phyloP scores from a whole-genome alignment of 306 rosid genomes.

The Arachis hypogaea region DNA sequence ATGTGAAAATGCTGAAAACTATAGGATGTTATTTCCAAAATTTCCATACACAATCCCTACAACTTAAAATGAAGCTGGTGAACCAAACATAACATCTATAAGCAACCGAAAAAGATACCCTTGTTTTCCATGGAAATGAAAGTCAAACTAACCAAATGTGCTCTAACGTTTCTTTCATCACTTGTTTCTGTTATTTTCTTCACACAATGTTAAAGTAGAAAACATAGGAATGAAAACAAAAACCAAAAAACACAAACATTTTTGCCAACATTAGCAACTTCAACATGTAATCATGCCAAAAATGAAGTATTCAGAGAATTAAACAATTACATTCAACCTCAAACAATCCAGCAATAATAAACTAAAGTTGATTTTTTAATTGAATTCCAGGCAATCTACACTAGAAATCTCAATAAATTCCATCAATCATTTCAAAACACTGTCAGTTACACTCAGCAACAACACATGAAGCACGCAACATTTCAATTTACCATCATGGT shows the following conservation, averaged over 20 bases:
- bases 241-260: neutral
- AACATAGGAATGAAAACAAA: neutral
- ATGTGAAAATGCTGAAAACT: too few species aligned
- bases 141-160: too few species aligned
- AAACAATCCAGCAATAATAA: constrained; percentile 9
- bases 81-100: too few species aligned
- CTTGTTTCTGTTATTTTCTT: too few species aligned
- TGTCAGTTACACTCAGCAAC: neutral
- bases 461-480: neutral
- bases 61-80: too few species aligned
- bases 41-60: too few species aligned
- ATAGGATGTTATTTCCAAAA: too few species aligned
- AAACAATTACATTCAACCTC: constrained; percentile 4
- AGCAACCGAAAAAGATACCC: too few species aligned
- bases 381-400: constrained; percentile 15
- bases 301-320: neutral
- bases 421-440: neutral
- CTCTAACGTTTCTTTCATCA: too few species aligned
- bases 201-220: too few species aligned
- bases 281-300: neutral
- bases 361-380: neutral
- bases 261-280: constrained; percentile 23
- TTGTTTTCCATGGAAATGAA: too few species aligned
- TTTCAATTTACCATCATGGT: constrained; percentile 8
- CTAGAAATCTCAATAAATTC: constrained; percentile 2